Conservation (phyloP, 208 protist genomes). For the Crithidia bombi region DNA sequence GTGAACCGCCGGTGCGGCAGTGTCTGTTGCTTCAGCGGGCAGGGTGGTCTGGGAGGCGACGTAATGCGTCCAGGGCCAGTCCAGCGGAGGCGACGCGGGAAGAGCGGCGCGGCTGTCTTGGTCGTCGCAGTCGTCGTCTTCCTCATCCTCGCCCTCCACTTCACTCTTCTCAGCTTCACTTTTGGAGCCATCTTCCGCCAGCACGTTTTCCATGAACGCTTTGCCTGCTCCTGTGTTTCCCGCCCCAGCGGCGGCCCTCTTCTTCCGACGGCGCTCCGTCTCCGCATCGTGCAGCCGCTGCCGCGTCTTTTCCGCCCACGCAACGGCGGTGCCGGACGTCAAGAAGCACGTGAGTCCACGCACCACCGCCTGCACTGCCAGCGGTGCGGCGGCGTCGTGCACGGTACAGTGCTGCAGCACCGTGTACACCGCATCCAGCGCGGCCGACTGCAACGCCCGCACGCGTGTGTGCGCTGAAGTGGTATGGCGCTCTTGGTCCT, state of each 20-base stretch:
- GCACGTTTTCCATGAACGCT: conserved; percentile 9
- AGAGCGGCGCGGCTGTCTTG: conserved; percentile 2
- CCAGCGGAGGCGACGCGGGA: conserved; percentile 22
- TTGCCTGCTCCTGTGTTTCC: background rate
- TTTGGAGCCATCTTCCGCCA: background rate
- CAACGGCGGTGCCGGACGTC: conserved; percentile 54
- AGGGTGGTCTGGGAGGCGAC: background rate
- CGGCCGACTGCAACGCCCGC: conserved; percentile 61
- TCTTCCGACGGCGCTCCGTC: conserved; percentile 22
- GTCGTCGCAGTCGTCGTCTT: conserved; percentile 18
- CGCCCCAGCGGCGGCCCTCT: background rate
- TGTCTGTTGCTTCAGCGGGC: background rate
- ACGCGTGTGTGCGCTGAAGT: conserved; percentile 71
- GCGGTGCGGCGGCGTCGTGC: conserved; percentile 38
- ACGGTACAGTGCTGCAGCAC: conserved; percentile 62
- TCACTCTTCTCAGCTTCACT: conserved; percentile 14
- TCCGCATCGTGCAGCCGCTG: conserved; percentile 27
- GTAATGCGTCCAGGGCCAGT: conserved; percentile 47
- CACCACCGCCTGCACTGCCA: conserved; percentile 58
- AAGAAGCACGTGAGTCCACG: conserved; percentile 73
- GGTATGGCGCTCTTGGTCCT: conserved; percentile 71
- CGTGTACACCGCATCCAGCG: conserved; percentile 57
- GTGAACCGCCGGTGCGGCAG: background rate
- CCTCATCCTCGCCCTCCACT: conserved; percentile 15
- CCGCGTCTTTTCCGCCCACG: conserved; percentile 44